These are phyloP conservation scores for Aurifilum marmelostoma DNA, from an alignment of 2,329 filamentous ascomycete genomes.

Conservation along the genomic window DNA sequence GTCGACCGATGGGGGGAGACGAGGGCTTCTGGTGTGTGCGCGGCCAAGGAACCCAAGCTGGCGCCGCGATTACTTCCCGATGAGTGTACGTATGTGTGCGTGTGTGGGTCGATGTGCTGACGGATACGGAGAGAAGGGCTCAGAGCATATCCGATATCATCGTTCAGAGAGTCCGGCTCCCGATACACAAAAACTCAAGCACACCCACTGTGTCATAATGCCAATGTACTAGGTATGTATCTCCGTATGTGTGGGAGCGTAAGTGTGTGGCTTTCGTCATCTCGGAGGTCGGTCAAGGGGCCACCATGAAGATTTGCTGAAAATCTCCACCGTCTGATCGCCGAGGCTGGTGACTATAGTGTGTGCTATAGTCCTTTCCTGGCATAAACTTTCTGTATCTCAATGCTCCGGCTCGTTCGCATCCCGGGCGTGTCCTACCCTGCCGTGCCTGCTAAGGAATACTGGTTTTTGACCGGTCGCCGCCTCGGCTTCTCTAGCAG, in stretches of 20 bases:
- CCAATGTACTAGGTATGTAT: too few relatives aligned
- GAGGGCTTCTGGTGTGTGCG: background rate
- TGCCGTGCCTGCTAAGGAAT: background rate
- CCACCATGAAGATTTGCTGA: background rate
- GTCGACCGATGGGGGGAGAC: background rate
- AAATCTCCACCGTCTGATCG: slow-evolving; percentile 1
- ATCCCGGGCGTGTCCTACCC: background rate
- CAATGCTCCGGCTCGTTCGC: background rate
- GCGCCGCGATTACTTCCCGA: background rate
- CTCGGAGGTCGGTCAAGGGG: background rate
- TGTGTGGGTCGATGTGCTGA: background rate
- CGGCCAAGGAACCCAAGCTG: background rate
- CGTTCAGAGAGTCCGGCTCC: background rate
- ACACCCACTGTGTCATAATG: too few relatives aligned
- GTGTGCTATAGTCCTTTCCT: background rate
- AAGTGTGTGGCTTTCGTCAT: background rate
- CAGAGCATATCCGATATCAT: background rate
- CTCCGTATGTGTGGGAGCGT: background rate
- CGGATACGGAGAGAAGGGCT: background rate
- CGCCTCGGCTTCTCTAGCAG: background rate
- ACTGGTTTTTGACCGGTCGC: background rate
- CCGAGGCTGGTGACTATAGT: background rate
- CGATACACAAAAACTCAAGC: too few relatives aligned
- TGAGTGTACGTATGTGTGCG: too few relatives aligned
- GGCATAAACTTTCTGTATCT: background rate